Percentiles rank a stretch among this genome's conserved stretches.
Evolutionary conservation across 2,329 filamentous ascomycete species (phyloP).

Genomic region (Microsporum audouinii): DNA sequence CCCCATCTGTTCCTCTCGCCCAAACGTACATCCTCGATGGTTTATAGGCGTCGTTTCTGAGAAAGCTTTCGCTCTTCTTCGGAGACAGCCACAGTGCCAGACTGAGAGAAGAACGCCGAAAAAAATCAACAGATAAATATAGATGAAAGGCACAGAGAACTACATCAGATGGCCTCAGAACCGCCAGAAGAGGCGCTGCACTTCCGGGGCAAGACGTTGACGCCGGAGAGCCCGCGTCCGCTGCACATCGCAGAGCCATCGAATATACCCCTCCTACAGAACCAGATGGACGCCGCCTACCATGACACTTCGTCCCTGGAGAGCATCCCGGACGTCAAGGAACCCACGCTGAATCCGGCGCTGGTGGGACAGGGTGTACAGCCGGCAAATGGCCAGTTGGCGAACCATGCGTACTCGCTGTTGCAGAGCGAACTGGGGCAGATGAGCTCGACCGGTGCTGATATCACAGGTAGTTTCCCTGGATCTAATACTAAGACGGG

Average conservation of each 20-base stretch:
- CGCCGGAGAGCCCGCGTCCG: conserved; percentile 60
- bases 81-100: too few species aligned
- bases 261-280: conserved; percentile 57
- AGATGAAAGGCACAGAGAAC: neutral
- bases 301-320: conserved; percentile 53
- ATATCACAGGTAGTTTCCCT: conserved; percentile 27
- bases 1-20: neutral
- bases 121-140: neutral
- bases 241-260: conserved; percentile 56
- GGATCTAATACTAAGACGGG: conserved; percentile 19
- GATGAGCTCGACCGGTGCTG: conserved; percentile 2
- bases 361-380: conserved; percentile 3
- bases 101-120: neutral
- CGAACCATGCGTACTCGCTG: conserved; percentile 9
- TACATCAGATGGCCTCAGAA: conserved; percentile 43
- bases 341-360: conserved; percentile 6
- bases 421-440: conserved; percentile 8
- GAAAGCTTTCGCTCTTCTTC: neutral
- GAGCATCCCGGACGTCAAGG: conserved; percentile 26
- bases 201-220: conserved; percentile 54
- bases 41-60: neutral
- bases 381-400: conserved; percentile 9
- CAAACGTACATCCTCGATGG: neutral
- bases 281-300: conserved; percentile 61
- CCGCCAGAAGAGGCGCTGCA: conserved; percentile 41